Evolutionary conservation across 2,329 filamentous ascomycete genomes (phyloP).

Genomic region (Colletotrichum neosansevieriae): DNA sequence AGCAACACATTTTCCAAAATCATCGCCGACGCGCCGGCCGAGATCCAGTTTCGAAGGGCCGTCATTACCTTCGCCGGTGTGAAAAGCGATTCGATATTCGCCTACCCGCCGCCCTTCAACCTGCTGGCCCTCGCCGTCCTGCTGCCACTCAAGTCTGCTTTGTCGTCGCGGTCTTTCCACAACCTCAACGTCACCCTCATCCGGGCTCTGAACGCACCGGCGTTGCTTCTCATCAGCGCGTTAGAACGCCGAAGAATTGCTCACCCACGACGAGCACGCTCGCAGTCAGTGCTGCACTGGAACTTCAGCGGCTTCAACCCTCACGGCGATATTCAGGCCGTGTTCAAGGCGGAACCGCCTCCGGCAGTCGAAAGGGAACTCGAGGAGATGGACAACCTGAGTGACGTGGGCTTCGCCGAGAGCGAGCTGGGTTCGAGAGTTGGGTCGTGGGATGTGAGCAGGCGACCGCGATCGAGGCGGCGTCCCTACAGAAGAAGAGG

Average conservation of each 20-base stretch:
- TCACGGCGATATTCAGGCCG: conserved; percentile 70
- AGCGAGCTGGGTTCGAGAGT: conserved; percentile 22
- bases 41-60: conserved; percentile 78
- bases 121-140: conserved; percentile 74
- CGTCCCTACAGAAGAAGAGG: conserved; percentile 25
- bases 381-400: conserved; percentile 41
- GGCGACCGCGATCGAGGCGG: conserved; percentile 12
- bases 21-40: conserved; percentile 74
- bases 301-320: conserved; percentile 55
- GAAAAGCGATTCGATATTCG: conserved; percentile 78
- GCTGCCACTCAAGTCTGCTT: conserved; percentile 73
- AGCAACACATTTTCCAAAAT: conserved; percentile 79
- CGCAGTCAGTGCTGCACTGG: conserved; percentile 39
- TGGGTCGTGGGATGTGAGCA: conserved; percentile 12
- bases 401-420: conserved; percentile 35
- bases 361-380: conserved; percentile 51
- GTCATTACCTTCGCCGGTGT: conserved; percentile 81
- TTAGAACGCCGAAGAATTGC: conserved; percentile 67
- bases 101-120: conserved; percentile 78
- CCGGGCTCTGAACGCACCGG: conserved; percentile 71
- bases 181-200: conserved; percentile 77
- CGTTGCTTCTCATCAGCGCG: conserved; percentile 70
- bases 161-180: conserved; percentile 75
- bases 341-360: conserved; percentile 70
- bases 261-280: conserved; percentile 58